Conservation (phyloP, 2,329 filamentous ascomycete genomes). For the Ophiocordyceps camponoti-floridani region DNA sequence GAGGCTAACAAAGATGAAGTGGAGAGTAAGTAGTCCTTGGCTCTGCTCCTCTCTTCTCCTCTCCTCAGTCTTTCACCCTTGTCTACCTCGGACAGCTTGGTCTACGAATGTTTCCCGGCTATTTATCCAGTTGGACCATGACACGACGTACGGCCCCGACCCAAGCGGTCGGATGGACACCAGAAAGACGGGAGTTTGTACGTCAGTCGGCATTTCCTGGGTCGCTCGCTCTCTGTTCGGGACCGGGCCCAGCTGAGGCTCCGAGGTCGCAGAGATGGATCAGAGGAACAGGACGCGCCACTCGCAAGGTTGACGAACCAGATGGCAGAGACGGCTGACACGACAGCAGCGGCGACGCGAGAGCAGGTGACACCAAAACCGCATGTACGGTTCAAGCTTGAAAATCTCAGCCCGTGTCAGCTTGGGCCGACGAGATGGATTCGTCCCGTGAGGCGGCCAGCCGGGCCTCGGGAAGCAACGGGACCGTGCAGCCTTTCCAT, state of each 20-base stretch:
- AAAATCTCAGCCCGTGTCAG: background rate
- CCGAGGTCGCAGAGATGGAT: background rate
- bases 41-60: too few relatives aligned
- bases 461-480: background rate
- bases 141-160: background rate
- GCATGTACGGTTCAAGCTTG: background rate
- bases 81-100: too few relatives aligned
- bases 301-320: constrained; percentile 6
- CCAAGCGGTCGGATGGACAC: background rate
- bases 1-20: too few relatives aligned
- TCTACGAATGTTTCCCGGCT: background rate
- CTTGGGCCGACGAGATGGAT: background rate
- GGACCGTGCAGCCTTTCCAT: background rate
- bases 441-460: background rate
- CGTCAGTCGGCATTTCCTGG: background rate
- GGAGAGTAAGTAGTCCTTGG: too few relatives aligned
- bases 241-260: background rate
- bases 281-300: constrained; percentile 2
- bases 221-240: background rate
- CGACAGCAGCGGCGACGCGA: background rate
- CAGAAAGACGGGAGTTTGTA: background rate
- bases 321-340: background rate
- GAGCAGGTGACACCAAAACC: background rate
- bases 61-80: too few relatives aligned
- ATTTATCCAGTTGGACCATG: background rate